These are phyloP conservation scores for Scheffersomyces titani DNA, from an alignment of 1,139 yeast species.

Conservation along the genomic window DNA sequence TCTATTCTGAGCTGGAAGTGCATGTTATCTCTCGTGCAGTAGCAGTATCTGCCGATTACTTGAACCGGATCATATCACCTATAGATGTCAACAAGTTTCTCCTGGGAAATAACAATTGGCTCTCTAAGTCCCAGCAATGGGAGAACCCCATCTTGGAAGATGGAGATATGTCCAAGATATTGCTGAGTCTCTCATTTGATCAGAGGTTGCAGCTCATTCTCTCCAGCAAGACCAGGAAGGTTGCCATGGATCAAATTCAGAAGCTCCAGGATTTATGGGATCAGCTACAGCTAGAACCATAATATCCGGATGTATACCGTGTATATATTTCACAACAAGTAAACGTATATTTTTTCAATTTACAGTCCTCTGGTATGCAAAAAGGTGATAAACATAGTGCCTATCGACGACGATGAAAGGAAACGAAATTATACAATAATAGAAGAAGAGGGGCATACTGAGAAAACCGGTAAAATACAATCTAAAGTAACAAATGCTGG, in stretches of 20 bases:
- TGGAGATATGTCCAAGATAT: conserved; percentile 10
- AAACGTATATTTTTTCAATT: neutral
- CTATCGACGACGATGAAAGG: neutral
- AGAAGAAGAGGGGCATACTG: neutral
- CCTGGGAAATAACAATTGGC: conserved; percentile 1
- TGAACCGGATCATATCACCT: conserved; percentile 30
- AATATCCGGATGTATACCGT: neutral
- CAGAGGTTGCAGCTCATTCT: conserved; percentile 24
- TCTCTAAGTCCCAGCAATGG: conserved; percentile 8
- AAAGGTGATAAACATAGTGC: neutral
- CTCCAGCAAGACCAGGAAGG: conserved; percentile 10
- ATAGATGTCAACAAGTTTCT: conserved; percentile 22
- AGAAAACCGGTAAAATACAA: neutral
- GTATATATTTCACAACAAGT: neutral
- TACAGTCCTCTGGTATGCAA: neutral
- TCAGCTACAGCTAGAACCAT: neutral
- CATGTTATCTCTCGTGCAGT: conserved; percentile 32
- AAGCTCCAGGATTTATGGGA: conserved; percentile 9
- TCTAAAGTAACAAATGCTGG: neutral
- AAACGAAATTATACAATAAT: neutral
- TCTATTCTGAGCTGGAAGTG: conserved; percentile 40
- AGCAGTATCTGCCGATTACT: conserved; percentile 29
- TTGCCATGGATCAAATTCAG: conserved; percentile 9
- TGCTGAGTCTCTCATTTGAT: conserved; percentile 18
- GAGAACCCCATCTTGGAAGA: conserved; percentile 12